phyloP scores from a whole-genome alignment of 495 filamentous ascomycete species.

The Hypoxylon subgilvum region DNA sequence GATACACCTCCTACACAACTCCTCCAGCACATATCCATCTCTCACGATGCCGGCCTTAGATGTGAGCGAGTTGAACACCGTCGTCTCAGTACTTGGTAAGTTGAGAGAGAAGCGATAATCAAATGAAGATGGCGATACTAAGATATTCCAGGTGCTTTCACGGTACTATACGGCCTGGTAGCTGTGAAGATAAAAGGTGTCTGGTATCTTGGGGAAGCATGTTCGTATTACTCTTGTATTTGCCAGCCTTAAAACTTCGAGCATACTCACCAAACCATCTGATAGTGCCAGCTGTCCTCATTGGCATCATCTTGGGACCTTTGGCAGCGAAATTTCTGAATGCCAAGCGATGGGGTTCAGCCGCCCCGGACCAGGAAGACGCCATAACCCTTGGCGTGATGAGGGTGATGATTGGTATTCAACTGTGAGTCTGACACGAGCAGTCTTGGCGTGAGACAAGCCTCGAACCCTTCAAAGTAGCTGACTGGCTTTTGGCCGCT shows the following conservation, averaged over 20 bases:
- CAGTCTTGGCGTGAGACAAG: constrained; percentile 46
- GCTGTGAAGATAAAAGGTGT: constrained; percentile 59
- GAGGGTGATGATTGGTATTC: constrained; percentile 62
- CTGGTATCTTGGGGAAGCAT: constrained; percentile 65
- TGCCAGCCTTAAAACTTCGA: not conserved
- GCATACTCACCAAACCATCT: not conserved
- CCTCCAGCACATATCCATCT: not conserved
- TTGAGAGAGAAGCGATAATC: not conserved
- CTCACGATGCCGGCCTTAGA: constrained; percentile 56
- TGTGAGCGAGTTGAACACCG: constrained; percentile 59
- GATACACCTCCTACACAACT: not conserved
- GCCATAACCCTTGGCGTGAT: constrained; percentile 57
- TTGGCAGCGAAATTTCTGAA: constrained; percentile 56
- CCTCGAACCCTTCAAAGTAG: constrained; percentile 33
- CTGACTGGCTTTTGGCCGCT: constrained; percentile 45
- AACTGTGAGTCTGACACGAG: constrained; percentile 47
- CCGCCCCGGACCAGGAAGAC: constrained; percentile 46
- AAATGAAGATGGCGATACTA: constrained; percentile 6
- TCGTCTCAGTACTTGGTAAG: constrained; percentile 54
- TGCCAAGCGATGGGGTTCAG: constrained; percentile 51
- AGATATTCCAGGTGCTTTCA: constrained; percentile 43
- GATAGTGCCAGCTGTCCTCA: constrained; percentile 58
- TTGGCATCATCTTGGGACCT: constrained; percentile 58
- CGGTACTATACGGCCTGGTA: constrained; percentile 54
- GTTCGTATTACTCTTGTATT: constrained; percentile 42